Percentiles rank a stretch among this genome's conserved stretches.
Evolutionary conservation across 805 yeast genomes (phyloP).

Genomic region (Lachancea thermotolerans): DNA sequence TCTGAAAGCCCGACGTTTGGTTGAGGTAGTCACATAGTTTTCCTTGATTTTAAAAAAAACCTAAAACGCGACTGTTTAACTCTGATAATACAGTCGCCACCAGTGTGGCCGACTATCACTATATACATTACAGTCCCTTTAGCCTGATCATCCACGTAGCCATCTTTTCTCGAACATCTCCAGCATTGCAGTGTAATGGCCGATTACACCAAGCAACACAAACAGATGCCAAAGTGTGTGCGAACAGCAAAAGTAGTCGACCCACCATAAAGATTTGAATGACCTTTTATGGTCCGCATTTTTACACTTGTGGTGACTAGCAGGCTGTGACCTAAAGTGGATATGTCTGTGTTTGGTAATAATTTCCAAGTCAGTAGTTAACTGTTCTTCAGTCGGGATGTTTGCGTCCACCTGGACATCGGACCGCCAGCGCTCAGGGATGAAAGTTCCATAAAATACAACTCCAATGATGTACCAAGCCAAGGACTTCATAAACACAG

Average conservation of each 20-base stretch:
- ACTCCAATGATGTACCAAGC: conserved; percentile 78
- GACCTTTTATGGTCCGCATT: conserved; percentile 20
- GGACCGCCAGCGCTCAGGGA: conserved; percentile 83
- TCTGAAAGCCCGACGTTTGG: too few relatives aligned
- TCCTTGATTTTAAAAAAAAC: too few relatives aligned
- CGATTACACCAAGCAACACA: conserved; percentile 82
- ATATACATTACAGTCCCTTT: too few relatives aligned
- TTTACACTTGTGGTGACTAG: conserved; percentile 11
- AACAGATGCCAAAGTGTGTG: conserved; percentile 94
- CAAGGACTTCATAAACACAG: conserved; percentile 59
- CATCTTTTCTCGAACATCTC: conserved; percentile 52
- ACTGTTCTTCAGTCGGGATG: conserved; percentile 33
- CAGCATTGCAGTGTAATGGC: conserved; percentile 76
- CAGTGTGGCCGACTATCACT: too few relatives aligned
- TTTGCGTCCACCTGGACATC: conserved; percentile 52
- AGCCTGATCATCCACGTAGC: conserved; percentile 6
- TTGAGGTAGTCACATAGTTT: too few relatives aligned
- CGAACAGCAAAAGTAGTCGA: conserved; percentile 64
- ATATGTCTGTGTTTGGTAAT: conserved; percentile 27
- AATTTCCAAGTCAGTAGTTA: conserved; percentile 26
- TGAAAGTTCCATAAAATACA: conserved; percentile 74
- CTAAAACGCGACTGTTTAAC: too few relatives aligned
- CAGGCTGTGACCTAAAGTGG: conserved; percentile 40
- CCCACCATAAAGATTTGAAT: conserved; percentile 72
- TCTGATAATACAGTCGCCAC: too few relatives aligned